Conservation (phyloP, 148 eudicot genomes). For the Camellia sinensis region DNA sequence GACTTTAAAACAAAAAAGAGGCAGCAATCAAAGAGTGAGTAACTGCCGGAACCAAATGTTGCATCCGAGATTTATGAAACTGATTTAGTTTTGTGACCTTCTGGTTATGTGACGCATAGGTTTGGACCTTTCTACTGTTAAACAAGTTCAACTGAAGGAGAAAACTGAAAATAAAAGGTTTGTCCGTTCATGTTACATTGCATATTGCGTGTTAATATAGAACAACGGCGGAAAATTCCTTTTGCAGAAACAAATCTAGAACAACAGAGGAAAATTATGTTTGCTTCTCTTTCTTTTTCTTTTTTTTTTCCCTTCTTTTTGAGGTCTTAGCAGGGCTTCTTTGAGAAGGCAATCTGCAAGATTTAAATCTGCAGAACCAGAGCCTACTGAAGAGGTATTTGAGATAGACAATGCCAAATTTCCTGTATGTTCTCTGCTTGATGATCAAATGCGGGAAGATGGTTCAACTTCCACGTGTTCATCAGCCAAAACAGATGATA, state of each 20-base stretch:
- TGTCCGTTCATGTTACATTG: not conserved
- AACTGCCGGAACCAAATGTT: not conserved
- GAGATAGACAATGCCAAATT: conserved; percentile 14
- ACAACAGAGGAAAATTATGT: not conserved
- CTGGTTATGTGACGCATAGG: conserved; percentile 18
- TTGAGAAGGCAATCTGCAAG: conserved; percentile 47
- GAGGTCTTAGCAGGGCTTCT: conserved; percentile 14
- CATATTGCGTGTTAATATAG: too few species aligned
- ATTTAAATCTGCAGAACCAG: conserved; percentile 25
- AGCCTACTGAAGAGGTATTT: conserved; percentile 15
- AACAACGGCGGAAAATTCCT: too few species aligned
- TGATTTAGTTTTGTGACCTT: not conserved
- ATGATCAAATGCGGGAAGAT: conserved; percentile 21
- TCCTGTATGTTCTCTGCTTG: conserved; percentile 4
- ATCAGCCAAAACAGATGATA: conserved; percentile 7
- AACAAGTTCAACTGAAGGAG: conserved; percentile 15
- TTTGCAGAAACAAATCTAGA: too few species aligned
- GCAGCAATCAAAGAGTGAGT: conserved; percentile 27
- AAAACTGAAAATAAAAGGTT: conserved; percentile 37
- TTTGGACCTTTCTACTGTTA: conserved; percentile 23
- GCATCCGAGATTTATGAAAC: not conserved
- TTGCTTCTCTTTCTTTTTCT: not conserved
- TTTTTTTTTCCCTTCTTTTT: too few species aligned
- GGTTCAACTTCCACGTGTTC: conserved; percentile 6
- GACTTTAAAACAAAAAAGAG: conserved; percentile 11